Conservation (phyloP, 257 asterid species). For the Euphrasia confusa region DNA sequence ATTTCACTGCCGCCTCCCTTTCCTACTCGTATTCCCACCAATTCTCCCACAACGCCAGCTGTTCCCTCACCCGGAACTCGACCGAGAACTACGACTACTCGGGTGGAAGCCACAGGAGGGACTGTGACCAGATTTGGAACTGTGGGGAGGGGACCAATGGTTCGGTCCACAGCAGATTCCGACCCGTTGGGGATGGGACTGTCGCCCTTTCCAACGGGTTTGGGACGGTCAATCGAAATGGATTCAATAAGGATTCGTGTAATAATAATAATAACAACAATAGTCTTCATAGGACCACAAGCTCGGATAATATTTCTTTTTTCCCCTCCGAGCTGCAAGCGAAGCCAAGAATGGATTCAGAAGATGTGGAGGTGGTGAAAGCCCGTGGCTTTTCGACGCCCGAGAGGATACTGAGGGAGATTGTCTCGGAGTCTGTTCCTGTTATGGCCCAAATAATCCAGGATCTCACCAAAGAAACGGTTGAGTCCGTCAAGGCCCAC, state of each 20-base stretch:
- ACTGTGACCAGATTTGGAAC: constrained; percentile 74
- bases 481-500: constrained; percentile 63
- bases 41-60: constrained; percentile 79
- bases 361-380: constrained; percentile 42
- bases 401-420: constrained; percentile 65
- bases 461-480: constrained; percentile 61
- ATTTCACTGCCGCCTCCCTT: constrained; percentile 72
- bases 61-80: constrained; percentile 76
- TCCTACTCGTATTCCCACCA: constrained; percentile 73
- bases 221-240: constrained; percentile 37
- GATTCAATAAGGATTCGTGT: constrained; percentile 48
- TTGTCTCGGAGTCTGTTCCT: constrained; percentile 61
- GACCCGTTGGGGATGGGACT: constrained; percentile 83
- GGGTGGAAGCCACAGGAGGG: constrained; percentile 57
- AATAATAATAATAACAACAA: constrained; percentile 50
- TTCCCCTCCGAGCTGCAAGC: constrained; percentile 84
- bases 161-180: constrained; percentile 77
- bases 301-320: constrained; percentile 65
- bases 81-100: constrained; percentile 63
- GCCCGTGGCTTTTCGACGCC: constrained; percentile 46
- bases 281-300: constrained; percentile 49
- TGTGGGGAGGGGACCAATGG: constrained; percentile 95
- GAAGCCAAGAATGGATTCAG: constrained; percentile 48
- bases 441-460: constrained; percentile 63
- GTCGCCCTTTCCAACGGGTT: constrained; percentile 49